Evolutionary conservation across 1,284 basidiomycete species (phyloP).

Genomic region (Mycosarcoma maydis): DNA sequence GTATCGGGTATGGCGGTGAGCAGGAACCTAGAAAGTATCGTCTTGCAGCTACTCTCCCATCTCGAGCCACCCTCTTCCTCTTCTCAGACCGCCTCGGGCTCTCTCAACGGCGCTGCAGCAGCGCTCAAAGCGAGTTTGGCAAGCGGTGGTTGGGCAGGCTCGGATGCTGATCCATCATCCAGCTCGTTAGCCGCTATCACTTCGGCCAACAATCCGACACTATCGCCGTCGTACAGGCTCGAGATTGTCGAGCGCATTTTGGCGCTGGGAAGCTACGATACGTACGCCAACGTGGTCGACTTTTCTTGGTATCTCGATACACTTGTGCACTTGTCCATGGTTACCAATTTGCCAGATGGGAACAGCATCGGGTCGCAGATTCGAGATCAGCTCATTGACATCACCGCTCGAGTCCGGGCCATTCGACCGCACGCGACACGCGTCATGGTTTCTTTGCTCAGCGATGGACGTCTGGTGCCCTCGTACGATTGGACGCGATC

Average conservation of each 20-base stretch:
- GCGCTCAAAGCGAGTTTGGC: conserved; percentile 68
- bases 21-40: conserved; percentile 85
- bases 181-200: conserved; percentile 35
- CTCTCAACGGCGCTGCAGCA: conserved; percentile 56
- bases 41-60: conserved; percentile 85
- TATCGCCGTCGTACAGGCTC: conserved; percentile 80
- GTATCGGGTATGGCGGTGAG: conserved; percentile 88
- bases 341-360: conserved; percentile 73
- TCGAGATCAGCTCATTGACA: conserved; percentile 84
- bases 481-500: conserved; percentile 8
- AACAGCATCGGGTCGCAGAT: conserved; percentile 76
- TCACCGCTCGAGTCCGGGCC: conserved; percentile 81
- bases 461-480: conserved; percentile 69
- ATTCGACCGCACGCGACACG: conserved; percentile 81
- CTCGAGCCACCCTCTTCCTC: conserved; percentile 73
- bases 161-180: conserved; percentile 44
- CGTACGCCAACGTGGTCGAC: conserved; percentile 86
- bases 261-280: conserved; percentile 80
- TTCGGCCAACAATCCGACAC: conserved; percentile 65
- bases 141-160: conserved; percentile 67
- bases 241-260: conserved; percentile 82
- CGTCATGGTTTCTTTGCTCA: conserved; percentile 80
- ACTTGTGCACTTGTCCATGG: conserved; percentile 76
- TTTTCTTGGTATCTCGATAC: conserved; percentile 96
- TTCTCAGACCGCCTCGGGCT: not conserved